Conservation (phyloP, 139 green algal species). For the Ettlia oleoabundans region DNA sequence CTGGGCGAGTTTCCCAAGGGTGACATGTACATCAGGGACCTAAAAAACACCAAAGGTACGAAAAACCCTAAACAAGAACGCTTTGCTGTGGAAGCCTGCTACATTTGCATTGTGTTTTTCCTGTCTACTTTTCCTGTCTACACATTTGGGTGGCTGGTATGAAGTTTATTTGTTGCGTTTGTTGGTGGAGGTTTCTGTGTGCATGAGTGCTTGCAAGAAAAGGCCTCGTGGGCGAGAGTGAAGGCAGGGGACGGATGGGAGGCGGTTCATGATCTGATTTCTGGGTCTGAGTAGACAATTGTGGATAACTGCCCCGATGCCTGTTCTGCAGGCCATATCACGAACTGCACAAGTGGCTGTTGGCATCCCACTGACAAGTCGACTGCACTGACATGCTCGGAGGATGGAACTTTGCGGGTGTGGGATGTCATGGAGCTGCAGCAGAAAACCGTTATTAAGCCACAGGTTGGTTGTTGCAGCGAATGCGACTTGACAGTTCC, state of each 20-base stretch:
- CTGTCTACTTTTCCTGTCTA: too few species aligned
- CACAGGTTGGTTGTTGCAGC: slow-evolving; percentile 64
- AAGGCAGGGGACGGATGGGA: too few species aligned
- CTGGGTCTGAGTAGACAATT: background rate
- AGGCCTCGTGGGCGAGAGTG: too few species aligned
- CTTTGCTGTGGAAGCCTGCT: background rate
- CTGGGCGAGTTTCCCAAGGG: slow-evolving; percentile 82
- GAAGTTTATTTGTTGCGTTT: too few species aligned
- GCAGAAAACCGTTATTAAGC: slow-evolving; percentile 94
- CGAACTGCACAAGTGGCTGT: slow-evolving; percentile 71
- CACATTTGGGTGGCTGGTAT: too few species aligned
- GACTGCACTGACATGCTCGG: slow-evolving; percentile 81
- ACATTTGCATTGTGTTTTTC: background rate
- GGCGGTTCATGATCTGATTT: too few species aligned
- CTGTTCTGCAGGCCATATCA: slow-evolving; percentile 69
- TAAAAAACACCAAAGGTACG: slow-evolving; percentile 89
- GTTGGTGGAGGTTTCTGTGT: too few species aligned
- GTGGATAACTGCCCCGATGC: background rate
- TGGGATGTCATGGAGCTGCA: slow-evolving; percentile 83
- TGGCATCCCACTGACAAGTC: slow-evolving; percentile 91
- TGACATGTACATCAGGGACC: slow-evolving; percentile 97
- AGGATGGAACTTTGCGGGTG: slow-evolving; percentile 91
- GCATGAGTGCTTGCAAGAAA: too few species aligned
- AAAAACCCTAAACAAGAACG: background rate
- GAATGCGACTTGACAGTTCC: too few species aligned